These are phyloP conservation scores for Blastomyces percursus DNA, from an alignment of 2,329 filamentous ascomycete genomes.

Conservation along the genomic window DNA sequence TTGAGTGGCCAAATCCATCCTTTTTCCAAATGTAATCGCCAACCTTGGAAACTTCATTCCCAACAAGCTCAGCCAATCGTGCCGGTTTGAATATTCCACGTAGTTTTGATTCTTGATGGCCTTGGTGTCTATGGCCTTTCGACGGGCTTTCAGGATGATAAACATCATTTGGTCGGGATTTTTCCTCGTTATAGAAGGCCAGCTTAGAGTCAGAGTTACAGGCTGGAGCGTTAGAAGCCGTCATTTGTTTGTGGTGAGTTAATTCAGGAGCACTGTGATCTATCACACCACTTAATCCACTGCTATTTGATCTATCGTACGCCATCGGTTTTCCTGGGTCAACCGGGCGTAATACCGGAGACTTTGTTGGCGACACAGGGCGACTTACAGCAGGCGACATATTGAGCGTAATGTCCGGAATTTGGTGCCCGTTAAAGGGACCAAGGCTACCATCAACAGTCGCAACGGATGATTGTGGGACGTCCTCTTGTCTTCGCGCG, in stretches of 20 bases:
- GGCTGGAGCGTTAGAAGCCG: background rate
- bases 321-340: background rate
- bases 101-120: conserved; percentile 46
- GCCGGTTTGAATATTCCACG: conserved; percentile 68
- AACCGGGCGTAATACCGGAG: background rate
- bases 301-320: background rate
- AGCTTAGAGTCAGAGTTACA: background rate
- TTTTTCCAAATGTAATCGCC: conserved; percentile 51
- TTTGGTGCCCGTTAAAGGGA: background rate
- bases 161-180: background rate
- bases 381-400: background rate
- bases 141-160: conserved; percentile 11
- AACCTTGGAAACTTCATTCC: conserved; percentile 52
- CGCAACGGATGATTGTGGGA: background rate
- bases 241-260: background rate
- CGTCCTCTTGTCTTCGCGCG: background rate
- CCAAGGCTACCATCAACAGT: background rate
- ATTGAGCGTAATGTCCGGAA: background rate
- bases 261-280: background rate
- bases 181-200: background rate
- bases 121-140: conserved; percentile 18
- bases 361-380: conserved; percentile 1
- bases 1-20: conserved; percentile 37
- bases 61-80: conserved; percentile 61
- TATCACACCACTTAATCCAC: background rate